A percentile compares a stretch with the other conserved stretches of the same genome.
Conservation (phyloP, 331 rosid species). For the Prunus yedoensis region DNA sequence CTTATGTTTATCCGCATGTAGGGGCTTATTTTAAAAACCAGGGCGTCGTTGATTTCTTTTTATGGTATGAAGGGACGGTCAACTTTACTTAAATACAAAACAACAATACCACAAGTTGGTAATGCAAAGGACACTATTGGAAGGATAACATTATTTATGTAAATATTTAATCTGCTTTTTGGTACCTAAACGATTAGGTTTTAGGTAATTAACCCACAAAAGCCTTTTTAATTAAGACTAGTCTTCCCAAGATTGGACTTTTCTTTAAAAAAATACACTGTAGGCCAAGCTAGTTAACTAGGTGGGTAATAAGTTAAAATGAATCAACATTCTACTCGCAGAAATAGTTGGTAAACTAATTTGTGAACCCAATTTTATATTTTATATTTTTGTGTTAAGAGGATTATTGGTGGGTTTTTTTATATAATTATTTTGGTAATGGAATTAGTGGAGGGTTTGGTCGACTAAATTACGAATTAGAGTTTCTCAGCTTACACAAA, state of each 20-base stretch:
- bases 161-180: slow-evolving; percentile 3
- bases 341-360: not conserved
- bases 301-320: not conserved
- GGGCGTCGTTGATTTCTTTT: not conserved
- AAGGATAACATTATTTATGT: slow-evolving; percentile 26
- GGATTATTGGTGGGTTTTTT: not conserved
- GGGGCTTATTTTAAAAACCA: not conserved
- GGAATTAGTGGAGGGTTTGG: not conserved
- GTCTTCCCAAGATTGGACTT: not conserved
- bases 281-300: not conserved
- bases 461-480: not conserved
- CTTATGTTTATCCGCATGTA: slow-evolving; percentile 40
- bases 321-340: not conserved
- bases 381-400: not conserved
- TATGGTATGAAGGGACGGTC: slow-evolving; percentile 20
- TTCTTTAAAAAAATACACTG: not conserved
- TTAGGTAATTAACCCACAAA: not conserved
- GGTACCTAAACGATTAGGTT: slow-evolving; percentile 4
- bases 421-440: too few species aligned
- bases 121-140: slow-evolving; percentile 2
- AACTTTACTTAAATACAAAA: slow-evolving; percentile 10
- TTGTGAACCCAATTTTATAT: not conserved
- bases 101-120: not conserved
- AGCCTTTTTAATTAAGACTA: slow-evolving; percentile 1
- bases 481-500: not conserved